Percentiles rank a stretch among this genome's conserved stretches.
phyloP scores from a whole-genome alignment of 2,329 filamentous ascomycete genomes.

The Madurella mycetomatis region DNA sequence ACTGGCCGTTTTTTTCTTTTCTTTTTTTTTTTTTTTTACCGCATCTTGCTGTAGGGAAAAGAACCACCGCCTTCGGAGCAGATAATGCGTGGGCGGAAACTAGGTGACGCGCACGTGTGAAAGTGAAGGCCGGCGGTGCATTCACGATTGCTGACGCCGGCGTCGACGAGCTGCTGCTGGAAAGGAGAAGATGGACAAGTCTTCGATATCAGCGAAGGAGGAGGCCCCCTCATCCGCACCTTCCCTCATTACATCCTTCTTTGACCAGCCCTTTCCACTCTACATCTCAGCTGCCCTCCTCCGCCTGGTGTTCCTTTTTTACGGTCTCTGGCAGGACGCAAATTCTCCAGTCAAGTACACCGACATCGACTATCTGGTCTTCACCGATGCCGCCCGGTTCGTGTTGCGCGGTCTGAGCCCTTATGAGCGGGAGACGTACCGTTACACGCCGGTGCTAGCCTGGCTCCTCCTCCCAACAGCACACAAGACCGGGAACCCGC shows the following conservation, averaged over 20 bases:
- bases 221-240: neutral
- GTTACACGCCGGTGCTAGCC: conserved; percentile 89
- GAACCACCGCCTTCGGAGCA: neutral
- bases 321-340: conserved; percentile 89
- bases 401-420: conserved; percentile 64
- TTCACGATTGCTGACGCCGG: too few relatives aligned
- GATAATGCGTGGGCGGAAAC: too few relatives aligned
- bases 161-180: too few relatives aligned
- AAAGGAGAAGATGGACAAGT: conserved; percentile 6
- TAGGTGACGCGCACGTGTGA: neutral
- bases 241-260: conserved; percentile 30
- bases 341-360: conserved; percentile 94
- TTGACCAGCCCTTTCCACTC: conserved; percentile 43
- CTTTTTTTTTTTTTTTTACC: too few relatives aligned
- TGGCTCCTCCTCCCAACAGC: conserved; percentile 85
- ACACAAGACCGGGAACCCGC: conserved; percentile 35
- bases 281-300: conserved; percentile 58
- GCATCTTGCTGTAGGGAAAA: neutral
- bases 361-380: conserved; percentile 97
- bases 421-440: conserved; percentile 88
- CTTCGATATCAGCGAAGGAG: neutral
- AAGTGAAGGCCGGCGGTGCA: neutral
- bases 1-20: neutral
- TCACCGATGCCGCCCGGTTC: conserved; percentile 88
- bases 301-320: conserved; percentile 70